Conservation (phyloP, 306 rosid genomes). For the Carpinus viminea region DNA sequence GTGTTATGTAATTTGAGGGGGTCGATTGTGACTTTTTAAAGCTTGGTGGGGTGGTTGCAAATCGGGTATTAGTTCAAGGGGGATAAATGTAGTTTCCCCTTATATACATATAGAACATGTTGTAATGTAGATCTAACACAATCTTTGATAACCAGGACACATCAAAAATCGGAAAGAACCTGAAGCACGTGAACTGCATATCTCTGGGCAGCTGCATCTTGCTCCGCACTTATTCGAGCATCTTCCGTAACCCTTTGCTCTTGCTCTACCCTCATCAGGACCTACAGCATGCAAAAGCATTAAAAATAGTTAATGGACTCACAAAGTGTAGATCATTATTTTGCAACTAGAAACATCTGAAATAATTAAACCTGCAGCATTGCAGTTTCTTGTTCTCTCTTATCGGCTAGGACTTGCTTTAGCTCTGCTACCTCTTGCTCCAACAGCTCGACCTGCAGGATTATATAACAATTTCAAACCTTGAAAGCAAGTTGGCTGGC, state of each 20-base stretch:
- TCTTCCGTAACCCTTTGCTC: constrained; percentile 87
- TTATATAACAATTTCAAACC: constrained; percentile 24
- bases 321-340: constrained; percentile 22
- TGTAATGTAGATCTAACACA: neutral
- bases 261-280: constrained; percentile 72
- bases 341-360: constrained; percentile 34
- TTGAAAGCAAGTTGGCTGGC: constrained; percentile 16
- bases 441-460: constrained; percentile 80
- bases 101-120: constrained; percentile 5
- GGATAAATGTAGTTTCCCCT: too few relatives aligned
- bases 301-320: constrained; percentile 13
- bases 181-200: constrained; percentile 64
- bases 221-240: constrained; percentile 83
- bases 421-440: constrained; percentile 73
- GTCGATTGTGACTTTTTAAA: too few relatives aligned
- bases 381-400: constrained; percentile 87
- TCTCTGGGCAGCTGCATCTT: constrained; percentile 76
- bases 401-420: constrained; percentile 59
- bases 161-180: constrained; percentile 46
- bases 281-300: constrained; percentile 45
- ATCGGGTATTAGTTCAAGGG: too few relatives aligned
- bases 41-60: too few relatives aligned
- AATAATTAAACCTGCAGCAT: constrained; percentile 76
- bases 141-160: constrained; percentile 20
- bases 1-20: too few relatives aligned